Evolutionary conservation across 2,329 filamentous ascomycete species (phyloP).

Genomic region (Aspergillus puulaauensis): DNA sequence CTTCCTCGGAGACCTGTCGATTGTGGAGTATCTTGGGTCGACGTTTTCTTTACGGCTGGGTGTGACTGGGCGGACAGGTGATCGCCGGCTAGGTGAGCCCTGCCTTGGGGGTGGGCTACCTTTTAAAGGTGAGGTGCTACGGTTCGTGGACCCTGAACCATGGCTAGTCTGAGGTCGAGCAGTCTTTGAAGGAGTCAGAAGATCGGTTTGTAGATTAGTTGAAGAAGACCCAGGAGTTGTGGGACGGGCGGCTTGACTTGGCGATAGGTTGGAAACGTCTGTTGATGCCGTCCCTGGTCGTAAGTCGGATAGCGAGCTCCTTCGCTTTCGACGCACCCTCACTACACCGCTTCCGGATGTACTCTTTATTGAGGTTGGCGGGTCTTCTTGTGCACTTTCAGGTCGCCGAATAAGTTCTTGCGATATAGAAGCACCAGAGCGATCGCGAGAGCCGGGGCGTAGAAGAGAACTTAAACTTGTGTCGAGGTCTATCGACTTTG

Average conservation of each 20-base stretch:
- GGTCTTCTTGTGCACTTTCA: slow-evolving; percentile 49
- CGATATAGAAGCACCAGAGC: slow-evolving; percentile 50
- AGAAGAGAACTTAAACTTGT: slow-evolving; percentile 45
- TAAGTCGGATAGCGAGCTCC: slow-evolving; percentile 89
- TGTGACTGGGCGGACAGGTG: slow-evolving; percentile 33
- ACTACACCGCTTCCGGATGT: slow-evolving; percentile 44
- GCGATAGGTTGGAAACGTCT: slow-evolving; percentile 46
- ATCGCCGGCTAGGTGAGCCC: slow-evolving; percentile 32
- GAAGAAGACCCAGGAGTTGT: slow-evolving; percentile 30
- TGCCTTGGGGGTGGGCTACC: slow-evolving; percentile 28
- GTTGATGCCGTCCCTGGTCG: slow-evolving; percentile 64
- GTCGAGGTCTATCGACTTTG: slow-evolving; percentile 75
- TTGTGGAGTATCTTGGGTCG: slow-evolving; percentile 32
- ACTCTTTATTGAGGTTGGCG: slow-evolving; percentile 51
- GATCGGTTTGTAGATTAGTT: slow-evolving; percentile 27
- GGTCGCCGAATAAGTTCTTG: slow-evolving; percentile 47
- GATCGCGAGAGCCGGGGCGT: slow-evolving; percentile 58
- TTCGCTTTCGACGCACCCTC: slow-evolving; percentile 69
- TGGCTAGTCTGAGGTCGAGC: slow-evolving; percentile 31
- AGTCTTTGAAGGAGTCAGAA: slow-evolving; percentile 29
- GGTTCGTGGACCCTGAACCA: slow-evolving; percentile 27
- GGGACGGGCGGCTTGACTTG: slow-evolving; percentile 37
- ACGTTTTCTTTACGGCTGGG: slow-evolving; percentile 43
- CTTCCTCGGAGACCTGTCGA: slow-evolving; percentile 34
- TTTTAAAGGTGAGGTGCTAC: slow-evolving; percentile 34